These are phyloP conservation scores for Anethum foeniculum DNA, from an alignment of 140 eudicot species.

Conservation along the genomic window DNA sequence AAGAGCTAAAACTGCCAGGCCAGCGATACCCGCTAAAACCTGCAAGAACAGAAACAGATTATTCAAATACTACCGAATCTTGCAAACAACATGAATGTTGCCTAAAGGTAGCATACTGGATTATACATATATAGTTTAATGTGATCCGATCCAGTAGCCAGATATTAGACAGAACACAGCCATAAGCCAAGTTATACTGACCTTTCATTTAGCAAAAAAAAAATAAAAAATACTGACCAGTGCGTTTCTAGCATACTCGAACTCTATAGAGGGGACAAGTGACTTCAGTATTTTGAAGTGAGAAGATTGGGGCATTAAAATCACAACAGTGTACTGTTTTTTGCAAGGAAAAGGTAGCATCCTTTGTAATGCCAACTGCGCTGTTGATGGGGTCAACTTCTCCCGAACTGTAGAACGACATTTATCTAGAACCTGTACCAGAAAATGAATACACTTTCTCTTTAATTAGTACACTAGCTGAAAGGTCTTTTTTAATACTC, in stretches of 20 bases:
- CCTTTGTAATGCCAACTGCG: constrained; percentile 66
- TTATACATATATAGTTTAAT: not conserved
- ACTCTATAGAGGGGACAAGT: constrained; percentile 16
- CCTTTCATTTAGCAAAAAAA: not conserved
- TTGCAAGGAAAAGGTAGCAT: constrained; percentile 90
- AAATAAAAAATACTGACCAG: constrained; percentile 46
- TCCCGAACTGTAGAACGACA: constrained; percentile 61
- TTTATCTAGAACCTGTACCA: constrained; percentile 58
- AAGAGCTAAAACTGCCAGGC: constrained; percentile 46
- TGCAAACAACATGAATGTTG: not conserved
- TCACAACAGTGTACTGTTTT: constrained; percentile 71
- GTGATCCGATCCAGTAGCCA: not conserved
- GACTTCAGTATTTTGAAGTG: constrained; percentile 40
- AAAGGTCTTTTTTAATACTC: not conserved
- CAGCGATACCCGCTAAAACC: constrained; percentile 57
- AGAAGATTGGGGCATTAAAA: constrained; percentile 74
- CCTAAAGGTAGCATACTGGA: not conserved
- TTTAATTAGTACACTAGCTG: not conserved
- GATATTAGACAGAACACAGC: not conserved
- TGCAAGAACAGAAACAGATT: constrained; percentile 29
- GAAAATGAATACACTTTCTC: not conserved
- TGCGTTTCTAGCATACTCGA: constrained; percentile 31
- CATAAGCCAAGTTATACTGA: not conserved
- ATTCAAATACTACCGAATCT: not conserved
- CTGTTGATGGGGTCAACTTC: constrained; percentile 56